phyloP scores from a whole-genome alignment of 2,329 filamentous ascomycete genomes.

The Endoconidiophora polonica region DNA sequence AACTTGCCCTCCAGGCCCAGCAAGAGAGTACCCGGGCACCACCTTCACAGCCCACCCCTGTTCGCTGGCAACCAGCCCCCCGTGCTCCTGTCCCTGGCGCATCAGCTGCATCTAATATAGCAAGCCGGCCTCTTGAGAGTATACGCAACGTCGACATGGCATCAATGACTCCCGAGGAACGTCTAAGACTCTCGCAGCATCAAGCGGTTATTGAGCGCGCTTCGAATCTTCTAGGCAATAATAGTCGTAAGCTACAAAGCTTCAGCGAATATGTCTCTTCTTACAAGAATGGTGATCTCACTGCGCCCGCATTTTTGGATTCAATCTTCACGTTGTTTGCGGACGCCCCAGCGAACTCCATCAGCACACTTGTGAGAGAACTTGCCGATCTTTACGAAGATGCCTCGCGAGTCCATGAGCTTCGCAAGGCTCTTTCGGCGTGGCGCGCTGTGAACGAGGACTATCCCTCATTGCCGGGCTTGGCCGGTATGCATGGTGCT shows the following conservation, averaged over 20 bases:
- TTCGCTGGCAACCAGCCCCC: background rate
- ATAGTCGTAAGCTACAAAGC: constrained; percentile 52
- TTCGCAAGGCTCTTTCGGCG: constrained; percentile 80
- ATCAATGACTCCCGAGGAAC: constrained; percentile 53
- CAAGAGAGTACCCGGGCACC: constrained; percentile 26
- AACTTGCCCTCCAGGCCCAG: constrained; percentile 78
- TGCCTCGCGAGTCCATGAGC: constrained; percentile 49
- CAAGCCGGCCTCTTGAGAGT: constrained; percentile 7
- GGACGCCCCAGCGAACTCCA: constrained; percentile 59
- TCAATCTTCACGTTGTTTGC: constrained; percentile 71
- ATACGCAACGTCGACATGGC: constrained; percentile 10
- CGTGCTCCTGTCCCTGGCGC: constrained; percentile 12
- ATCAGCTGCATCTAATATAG: constrained; percentile 13
- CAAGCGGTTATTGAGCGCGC: constrained; percentile 75
- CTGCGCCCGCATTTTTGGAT: constrained; percentile 65
- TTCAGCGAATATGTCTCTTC: constrained; percentile 70
- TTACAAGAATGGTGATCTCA: constrained; percentile 53
- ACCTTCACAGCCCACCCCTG: constrained; percentile 33
- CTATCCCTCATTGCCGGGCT: constrained; percentile 72
- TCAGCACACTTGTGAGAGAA: constrained; percentile 82
- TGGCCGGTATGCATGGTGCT: constrained; percentile 49
- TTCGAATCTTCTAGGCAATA: constrained; percentile 61
- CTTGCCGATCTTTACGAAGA: constrained; percentile 87
- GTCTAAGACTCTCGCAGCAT: constrained; percentile 65
- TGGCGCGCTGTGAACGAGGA: constrained; percentile 95